phyloP scores from a whole-genome alignment of 2,329 filamentous ascomycete species.

The Aspergillus persii region DNA sequence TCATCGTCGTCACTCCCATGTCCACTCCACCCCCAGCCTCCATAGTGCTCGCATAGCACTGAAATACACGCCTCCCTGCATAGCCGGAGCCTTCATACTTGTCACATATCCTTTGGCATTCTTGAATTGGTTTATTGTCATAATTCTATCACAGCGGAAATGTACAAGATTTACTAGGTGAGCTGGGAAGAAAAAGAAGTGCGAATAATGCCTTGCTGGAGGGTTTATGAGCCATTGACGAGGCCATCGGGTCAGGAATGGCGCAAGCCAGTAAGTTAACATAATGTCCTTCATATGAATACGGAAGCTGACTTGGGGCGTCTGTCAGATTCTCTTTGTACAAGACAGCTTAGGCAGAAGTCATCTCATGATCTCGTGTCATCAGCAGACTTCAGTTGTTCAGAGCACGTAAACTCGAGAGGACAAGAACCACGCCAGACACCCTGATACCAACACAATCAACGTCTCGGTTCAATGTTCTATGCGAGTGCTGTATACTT shows the following conservation, averaged over 20 bases:
- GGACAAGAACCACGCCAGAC: not conserved
- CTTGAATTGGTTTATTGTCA: slow-evolving; percentile 11
- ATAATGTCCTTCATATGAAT: not conserved
- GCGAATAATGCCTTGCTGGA: slow-evolving; percentile 7
- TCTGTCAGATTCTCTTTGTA: not conserved
- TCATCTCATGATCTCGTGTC: not conserved
- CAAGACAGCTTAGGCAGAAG: not conserved
- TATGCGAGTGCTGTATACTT: slow-evolving; percentile 7
- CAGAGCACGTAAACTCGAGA: no score
- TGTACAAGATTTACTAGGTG: slow-evolving; percentile 8
- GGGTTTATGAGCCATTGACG: slow-evolving; percentile 8
- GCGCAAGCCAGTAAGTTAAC: not conserved
- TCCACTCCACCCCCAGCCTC: no score
- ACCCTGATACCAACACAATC: not conserved
- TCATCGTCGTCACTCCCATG: not conserved
- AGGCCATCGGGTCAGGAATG: slow-evolving; percentile 5
- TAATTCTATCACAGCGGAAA: slow-evolving; percentile 9
- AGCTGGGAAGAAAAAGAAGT: slow-evolving; percentile 9
- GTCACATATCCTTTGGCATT: not conserved
- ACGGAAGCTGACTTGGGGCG: not conserved
- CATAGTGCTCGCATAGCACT: not conserved
- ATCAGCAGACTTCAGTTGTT: not conserved
- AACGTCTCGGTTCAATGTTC: not conserved
- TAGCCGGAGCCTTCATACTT: not conserved
- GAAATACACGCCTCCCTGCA: not conserved